Evolutionary conservation across 169 alveolate genomes (phyloP), one percentile per base, ranked within the genome.

Genomic region (Plasmodium berghei): DNA sequence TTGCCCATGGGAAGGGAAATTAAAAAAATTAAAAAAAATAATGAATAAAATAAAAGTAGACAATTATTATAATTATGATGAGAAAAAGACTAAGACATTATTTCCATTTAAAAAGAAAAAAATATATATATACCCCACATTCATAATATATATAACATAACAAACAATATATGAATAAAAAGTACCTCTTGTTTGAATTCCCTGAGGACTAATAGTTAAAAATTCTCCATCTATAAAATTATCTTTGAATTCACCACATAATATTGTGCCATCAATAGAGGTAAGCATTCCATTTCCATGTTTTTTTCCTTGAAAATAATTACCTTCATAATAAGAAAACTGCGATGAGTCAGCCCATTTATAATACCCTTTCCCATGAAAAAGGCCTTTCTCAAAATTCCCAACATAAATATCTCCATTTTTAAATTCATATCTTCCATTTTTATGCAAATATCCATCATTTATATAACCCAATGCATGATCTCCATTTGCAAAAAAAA

Each of bases 221-320:
- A 83, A 14, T 48, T 83, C 90, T 42, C 90, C 90, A 56, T 83
- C 48, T 52, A 80, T 20, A 56, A 66, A 22, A 45, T 80, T 93
- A 49, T 94, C 88, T 56, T 75, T 88, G 73, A 85, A 94, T 9
- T 87, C 86, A 24, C 96, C 96, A 69, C 87, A 93, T 56, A 89
- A 91, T 62, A 91, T 83, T 34, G 92, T 71, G 10, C 95, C 95
- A 62, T 92, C 89, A 8, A 83, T 63, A 90, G 88, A 89, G 46
- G 75, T 94, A 71, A 92, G 89, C 20, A 49, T 74, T 1, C 96
- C 96, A 45, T 70, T 88, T 52, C 96, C 96, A 73, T 93, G 87
- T 69, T 86, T 92, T 69, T 87, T 93, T 24, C 94, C 95, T 67
- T 90, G 87, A 71, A 69, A 72, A 67, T 80, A 93, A 63, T 87